A percentile compares a stretch with the other conserved stretches of the same genome.
These are phyloP conservation scores for Periconia sp. DNA, from an alignment of 2,329 filamentous ascomycete species.

Conservation along the genomic window DNA sequence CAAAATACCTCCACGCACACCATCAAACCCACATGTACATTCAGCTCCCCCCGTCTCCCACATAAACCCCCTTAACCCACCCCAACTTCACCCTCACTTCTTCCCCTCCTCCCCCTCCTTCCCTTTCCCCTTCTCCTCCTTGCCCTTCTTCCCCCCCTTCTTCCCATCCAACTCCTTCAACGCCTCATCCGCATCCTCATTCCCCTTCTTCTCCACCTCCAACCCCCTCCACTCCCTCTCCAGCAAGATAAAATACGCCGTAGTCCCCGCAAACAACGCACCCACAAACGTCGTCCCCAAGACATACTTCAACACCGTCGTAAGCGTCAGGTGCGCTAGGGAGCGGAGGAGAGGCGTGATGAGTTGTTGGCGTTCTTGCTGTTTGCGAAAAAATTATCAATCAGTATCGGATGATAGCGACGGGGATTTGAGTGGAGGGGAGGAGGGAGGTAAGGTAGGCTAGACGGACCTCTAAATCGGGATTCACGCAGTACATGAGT, in stretches of 20 bases:
- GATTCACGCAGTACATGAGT: conserved; percentile 51
- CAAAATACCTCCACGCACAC: too few relatives aligned
- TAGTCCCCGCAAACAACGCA: conserved; percentile 2
- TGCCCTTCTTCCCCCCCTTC: conserved; percentile 8
- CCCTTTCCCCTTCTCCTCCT: background rate
- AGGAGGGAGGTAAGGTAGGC: background rate
- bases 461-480: conserved; percentile 45
- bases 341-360: conserved; percentile 48
- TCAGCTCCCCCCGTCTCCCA: too few relatives aligned
- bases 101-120: background rate
- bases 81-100: background rate
- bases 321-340: conserved; percentile 26
- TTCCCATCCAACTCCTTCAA: conserved; percentile 24
- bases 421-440: background rate
- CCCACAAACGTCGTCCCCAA: conserved; percentile 5
- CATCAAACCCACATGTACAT: too few relatives aligned
- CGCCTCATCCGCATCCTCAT: conserved; percentile 32
- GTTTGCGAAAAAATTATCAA: too few relatives aligned
- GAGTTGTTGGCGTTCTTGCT: conserved; percentile 41
- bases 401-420: too few relatives aligned
- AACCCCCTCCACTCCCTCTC: conserved; percentile 25
- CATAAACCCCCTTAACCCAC: too few relatives aligned
- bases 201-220: conserved; percentile 31
- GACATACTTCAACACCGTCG: conserved; percentile 16
- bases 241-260: conserved; percentile 23